Evolutionary conservation across 352 stramenopile species (phyloP).

Genomic region (Phytophthora macrochlamydospora): DNA sequence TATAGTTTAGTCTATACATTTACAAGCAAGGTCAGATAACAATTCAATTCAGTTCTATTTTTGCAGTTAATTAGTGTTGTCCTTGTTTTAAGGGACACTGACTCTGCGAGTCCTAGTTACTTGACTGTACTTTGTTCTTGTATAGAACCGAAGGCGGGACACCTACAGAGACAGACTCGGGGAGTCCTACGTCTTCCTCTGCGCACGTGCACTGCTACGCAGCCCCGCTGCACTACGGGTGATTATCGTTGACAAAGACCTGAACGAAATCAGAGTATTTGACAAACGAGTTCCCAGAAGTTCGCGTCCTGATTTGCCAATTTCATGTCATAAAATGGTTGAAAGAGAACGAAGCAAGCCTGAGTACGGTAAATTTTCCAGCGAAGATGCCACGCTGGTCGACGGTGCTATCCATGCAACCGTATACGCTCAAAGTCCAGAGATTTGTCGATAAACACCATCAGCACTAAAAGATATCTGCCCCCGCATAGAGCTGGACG

Average conservation of each 20-base stretch:
- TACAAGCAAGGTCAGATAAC: too few species aligned
- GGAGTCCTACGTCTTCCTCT: too few species aligned
- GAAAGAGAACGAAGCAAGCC: slow-evolving; percentile 5
- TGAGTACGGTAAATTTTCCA: slow-evolving; percentile 21
- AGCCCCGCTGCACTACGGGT: slow-evolving; percentile 4
- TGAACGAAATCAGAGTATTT: slow-evolving; percentile 5
- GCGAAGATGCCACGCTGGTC: background rate
- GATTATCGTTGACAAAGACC: slow-evolving; percentile 36
- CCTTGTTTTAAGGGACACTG: too few species aligned
- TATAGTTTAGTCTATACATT: too few species aligned
- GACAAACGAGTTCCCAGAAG: slow-evolving; percentile 9
- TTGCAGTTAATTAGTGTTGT: too few species aligned
- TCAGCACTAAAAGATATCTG: background rate
- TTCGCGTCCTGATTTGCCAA: slow-evolving; percentile 21
- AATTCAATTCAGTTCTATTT: too few species aligned
- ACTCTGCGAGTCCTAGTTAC: too few species aligned
- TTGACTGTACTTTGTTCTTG: too few species aligned
- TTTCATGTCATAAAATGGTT: slow-evolving; percentile 39
- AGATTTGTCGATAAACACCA: slow-evolving; percentile 11
- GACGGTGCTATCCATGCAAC: background rate
- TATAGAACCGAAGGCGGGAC: too few species aligned
- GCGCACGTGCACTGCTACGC: too few species aligned
- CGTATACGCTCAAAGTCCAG: background rate
- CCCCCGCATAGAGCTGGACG: background rate
- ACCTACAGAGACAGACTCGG: too few species aligned